Conservation (phyloP, 129 eudicot species). For the Mikania micrantha region DNA sequence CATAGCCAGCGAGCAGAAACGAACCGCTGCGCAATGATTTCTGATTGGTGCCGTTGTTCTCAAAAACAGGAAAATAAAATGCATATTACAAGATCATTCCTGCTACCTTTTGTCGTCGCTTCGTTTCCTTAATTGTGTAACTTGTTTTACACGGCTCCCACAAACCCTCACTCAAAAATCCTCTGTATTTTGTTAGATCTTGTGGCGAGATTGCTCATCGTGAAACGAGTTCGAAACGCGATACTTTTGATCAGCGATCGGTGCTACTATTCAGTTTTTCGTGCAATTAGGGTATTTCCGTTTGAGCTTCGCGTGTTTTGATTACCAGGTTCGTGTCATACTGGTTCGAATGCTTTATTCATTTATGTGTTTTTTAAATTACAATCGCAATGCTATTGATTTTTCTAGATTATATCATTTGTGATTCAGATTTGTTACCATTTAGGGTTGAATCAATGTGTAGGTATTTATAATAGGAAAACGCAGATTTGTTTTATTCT, state of each 20-base stretch:
- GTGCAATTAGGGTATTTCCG: conserved; percentile 15
- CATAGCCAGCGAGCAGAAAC: background rate
- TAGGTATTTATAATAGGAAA: background rate
- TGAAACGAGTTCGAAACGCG: background rate
- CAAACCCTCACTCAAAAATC: conserved; percentile 9
- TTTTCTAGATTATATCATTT: background rate
- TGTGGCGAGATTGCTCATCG: background rate
- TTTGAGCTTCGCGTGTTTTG: background rate
- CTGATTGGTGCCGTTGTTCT: background rate
- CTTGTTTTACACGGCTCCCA: background rate
- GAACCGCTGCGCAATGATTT: background rate
- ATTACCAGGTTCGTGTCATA: background rate
- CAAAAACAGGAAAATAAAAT: background rate
- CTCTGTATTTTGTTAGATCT: background rate
- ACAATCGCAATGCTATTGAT: background rate
- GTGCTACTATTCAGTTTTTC: background rate
- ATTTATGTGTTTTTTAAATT: background rate
- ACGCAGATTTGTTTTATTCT: background rate
- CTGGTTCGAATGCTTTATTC: background rate
- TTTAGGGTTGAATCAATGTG: conserved; percentile 9
- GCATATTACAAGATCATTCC: background rate
- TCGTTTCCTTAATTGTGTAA: background rate
- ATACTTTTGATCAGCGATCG: background rate
- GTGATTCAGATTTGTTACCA: background rate
- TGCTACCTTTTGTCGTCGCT: background rate